Conservation (phyloP, 75 land plant genomes). For the Selaginella moellendorffii region DNA sequence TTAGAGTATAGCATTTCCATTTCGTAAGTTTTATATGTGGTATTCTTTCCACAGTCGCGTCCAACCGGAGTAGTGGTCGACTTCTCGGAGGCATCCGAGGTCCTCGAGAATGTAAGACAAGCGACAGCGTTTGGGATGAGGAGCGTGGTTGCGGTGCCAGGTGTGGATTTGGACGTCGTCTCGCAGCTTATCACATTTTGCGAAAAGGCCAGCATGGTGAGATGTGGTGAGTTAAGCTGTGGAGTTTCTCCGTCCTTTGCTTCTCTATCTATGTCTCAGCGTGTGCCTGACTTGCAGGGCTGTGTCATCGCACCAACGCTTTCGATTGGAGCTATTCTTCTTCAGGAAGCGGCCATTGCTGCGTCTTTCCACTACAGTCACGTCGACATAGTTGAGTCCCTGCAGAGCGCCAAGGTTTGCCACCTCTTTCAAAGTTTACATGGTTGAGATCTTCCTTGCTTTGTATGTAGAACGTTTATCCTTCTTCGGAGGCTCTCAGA, state of each 20-base stretch:
- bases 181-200: conserved; percentile 55
- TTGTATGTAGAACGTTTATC: conserved; percentile 36
- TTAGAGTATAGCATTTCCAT: conserved; percentile 1
- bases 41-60: conserved; percentile 27
- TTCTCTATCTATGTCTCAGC: not conserved
- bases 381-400: conserved; percentile 79
- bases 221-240: conserved; percentile 26
- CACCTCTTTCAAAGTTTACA: not conserved
- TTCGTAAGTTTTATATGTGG: not conserved
- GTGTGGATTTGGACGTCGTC: conserved; percentile 41
- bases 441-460: not conserved
- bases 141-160: conserved; percentile 69
- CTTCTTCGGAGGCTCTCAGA: conserved; percentile 44
- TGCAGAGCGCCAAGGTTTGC: conserved; percentile 30
- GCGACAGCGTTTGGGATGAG: conserved; percentile 85
- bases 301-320: no score
- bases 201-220: conserved; percentile 89
- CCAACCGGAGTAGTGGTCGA: conserved; percentile 60
- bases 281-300: conserved; percentile 31
- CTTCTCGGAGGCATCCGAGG: conserved; percentile 49
- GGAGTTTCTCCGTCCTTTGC: not conserved
- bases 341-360: conserved; percentile 74
- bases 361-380: conserved; percentile 73
- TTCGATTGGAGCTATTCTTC: conserved; percentile 69
- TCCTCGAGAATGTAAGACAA: conserved; percentile 87